A percentile compares a stretch with the other conserved stretches of the same genome.
These are phyloP conservation scores for Boletus reticuloceps DNA, from an alignment of 768 basidiomycete genomes.

Conservation along the genomic window DNA sequence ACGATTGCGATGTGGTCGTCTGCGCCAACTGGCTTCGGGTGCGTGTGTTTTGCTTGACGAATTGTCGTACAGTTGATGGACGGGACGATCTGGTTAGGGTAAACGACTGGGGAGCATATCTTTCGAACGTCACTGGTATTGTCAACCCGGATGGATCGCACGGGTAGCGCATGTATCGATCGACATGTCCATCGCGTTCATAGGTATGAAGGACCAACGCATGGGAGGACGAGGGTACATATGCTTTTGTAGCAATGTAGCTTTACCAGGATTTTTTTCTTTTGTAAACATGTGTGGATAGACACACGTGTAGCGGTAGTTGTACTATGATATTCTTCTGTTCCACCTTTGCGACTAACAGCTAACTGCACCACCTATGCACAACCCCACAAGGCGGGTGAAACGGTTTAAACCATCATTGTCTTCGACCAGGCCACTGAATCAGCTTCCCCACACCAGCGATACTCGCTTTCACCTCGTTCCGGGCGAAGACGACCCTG, in stretches of 20 bases:
- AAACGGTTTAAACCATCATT: slow-evolving; percentile 11
- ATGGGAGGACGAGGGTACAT: too few species aligned
- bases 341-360: background rate
- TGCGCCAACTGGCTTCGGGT: slow-evolving; percentile 62
- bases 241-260: too few species aligned
- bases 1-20: slow-evolving; percentile 62
- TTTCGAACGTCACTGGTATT: slow-evolving; percentile 31
- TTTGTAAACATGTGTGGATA: too few species aligned
- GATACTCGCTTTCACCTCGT: background rate
- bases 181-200: too few species aligned
- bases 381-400: slow-evolving; percentile 15
- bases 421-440: background rate
- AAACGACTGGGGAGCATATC: slow-evolving; percentile 40
- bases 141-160: slow-evolving; percentile 12
- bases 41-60: slow-evolving; percentile 22
- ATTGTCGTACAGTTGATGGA: background rate
- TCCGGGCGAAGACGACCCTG: background rate
- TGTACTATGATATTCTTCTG: too few species aligned
- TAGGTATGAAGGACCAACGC: too few species aligned
- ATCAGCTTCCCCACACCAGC: background rate
- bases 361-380: slow-evolving; percentile 4
- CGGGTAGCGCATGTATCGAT: too few species aligned
- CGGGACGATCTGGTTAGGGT: slow-evolving; percentile 25
- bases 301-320: too few species aligned
- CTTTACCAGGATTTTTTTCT: too few species aligned